A percentile compares a stretch with the other conserved stretches of the same genome.
These are phyloP conservation scores for Mortierella sp. DNA, from an alignment of 371 early-diverging fungal species.

Conservation along the genomic window DNA sequence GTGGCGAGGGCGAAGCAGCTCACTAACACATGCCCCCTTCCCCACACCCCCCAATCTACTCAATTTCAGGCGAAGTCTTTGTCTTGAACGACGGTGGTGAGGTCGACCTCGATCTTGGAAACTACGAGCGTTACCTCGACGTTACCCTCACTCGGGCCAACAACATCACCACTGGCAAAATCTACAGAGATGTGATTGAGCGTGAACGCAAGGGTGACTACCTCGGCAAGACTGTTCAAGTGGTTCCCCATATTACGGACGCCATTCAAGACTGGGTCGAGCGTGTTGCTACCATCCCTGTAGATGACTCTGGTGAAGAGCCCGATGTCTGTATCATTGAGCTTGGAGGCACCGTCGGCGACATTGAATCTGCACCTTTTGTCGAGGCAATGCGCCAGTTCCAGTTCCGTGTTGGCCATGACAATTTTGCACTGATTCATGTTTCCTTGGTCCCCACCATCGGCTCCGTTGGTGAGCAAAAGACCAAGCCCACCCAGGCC, in stretches of 20 bases:
- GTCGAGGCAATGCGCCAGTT: conserved; percentile 99
- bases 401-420: conserved; percentile 97
- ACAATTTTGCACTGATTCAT: conserved; percentile 97
- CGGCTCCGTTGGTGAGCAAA: conserved; percentile 98
- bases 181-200: conserved; percentile 96
- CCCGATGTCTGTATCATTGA: conserved; percentile 99
- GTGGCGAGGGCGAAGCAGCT: not conserved
- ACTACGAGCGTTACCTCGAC: conserved; percentile 99
- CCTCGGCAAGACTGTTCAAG: conserved; percentile 99
- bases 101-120: conserved; percentile 99
- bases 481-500: conserved; percentile 99
- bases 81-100: conserved; percentile 99
- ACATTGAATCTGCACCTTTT: conserved; percentile 98
- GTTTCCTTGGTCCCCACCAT: conserved; percentile 98
- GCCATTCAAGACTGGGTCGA: conserved; percentile 98
- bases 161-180: conserved; percentile 99
- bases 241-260: conserved; percentile 98
- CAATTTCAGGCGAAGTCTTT: conserved; percentile 92
- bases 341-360: conserved; percentile 99
- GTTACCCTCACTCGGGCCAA: conserved; percentile 94
- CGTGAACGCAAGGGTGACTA: conserved; percentile 96
- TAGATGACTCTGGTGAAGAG: conserved; percentile 84
- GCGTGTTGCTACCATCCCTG: conserved; percentile 87
- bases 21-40: not conserved
- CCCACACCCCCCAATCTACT: no score